A percentile compares a stretch with the other conserved stretches of the same genome.
Evolutionary conservation across 2,329 filamentous ascomycete genomes (phyloP).

Genomic region (Alternaria ventricosa): DNA sequence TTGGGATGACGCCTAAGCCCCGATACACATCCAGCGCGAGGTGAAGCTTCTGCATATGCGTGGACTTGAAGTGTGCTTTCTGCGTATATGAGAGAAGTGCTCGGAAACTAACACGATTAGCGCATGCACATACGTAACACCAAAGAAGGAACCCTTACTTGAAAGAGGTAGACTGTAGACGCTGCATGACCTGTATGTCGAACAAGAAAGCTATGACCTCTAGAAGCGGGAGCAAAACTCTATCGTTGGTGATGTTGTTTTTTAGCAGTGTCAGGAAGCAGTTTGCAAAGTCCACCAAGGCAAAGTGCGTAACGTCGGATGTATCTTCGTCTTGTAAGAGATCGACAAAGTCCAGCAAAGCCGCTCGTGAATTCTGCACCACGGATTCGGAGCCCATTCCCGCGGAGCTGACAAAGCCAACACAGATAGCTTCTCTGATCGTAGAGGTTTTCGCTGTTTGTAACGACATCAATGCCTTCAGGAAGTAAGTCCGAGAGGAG

Average conservation of each 20-base stretch:
- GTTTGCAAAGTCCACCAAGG: constrained; percentile 32
- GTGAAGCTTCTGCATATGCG: constrained; percentile 81
- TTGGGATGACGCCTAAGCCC: constrained; percentile 64
- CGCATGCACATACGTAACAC: not conserved
- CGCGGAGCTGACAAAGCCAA: constrained; percentile 74
- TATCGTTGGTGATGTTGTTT: constrained; percentile 61
- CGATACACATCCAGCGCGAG: constrained; percentile 82
- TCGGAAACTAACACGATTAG: constrained; percentile 53
- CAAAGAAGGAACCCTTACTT: constrained; percentile 52
- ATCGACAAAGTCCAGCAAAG: constrained; percentile 60
- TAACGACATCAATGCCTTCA: constrained; percentile 54
- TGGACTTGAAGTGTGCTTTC: constrained; percentile 81
- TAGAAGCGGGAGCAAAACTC: constrained; percentile 75
- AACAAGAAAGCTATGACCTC: constrained; percentile 77
- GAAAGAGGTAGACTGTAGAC: constrained; percentile 55
- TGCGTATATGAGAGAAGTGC: constrained; percentile 74
- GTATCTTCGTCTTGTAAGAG: constrained; percentile 22
- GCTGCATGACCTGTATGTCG: constrained; percentile 53
- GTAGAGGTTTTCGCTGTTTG: constrained; percentile 11
- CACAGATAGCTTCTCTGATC: constrained; percentile 58
- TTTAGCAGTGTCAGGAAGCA: constrained; percentile 41
- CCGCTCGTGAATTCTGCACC: constrained; percentile 71
- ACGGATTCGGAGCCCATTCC: constrained; percentile 80
- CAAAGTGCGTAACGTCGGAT: constrained; percentile 17
- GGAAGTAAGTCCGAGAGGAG: constrained; percentile 68